Evolutionary conservation across 257 asterid species (phyloP).

Genomic region (Plantago elongata): DNA sequence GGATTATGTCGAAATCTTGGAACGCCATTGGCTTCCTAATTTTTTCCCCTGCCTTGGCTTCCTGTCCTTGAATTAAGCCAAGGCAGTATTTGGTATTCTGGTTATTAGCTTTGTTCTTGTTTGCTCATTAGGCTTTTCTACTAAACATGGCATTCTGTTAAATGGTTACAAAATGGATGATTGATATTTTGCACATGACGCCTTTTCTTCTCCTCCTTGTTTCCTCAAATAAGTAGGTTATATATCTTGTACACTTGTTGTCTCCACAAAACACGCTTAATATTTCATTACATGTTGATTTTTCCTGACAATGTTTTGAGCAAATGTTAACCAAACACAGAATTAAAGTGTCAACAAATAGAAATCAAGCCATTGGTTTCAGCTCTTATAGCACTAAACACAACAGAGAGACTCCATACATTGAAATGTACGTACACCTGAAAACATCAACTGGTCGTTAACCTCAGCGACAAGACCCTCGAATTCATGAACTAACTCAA

Average conservation of each 20-base stretch:
- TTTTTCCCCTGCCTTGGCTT: conserved; percentile 47
- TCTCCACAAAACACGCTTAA: conserved; percentile 3
- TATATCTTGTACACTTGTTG: neutral
- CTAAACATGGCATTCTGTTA: conserved; percentile 8
- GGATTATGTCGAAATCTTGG: conserved; percentile 84
- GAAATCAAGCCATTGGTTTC: too few relatives aligned
- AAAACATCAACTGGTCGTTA: neutral
- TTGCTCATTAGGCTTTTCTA: neutral
- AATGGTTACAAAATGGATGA: conserved; percentile 17
- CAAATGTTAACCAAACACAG: too few relatives aligned
- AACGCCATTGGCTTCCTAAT: conserved; percentile 54
- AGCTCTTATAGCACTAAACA: too few relatives aligned
- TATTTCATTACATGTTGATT: too few relatives aligned
- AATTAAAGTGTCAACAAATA: too few relatives aligned
- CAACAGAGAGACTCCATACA: too few relatives aligned
- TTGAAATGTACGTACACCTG: too few relatives aligned
- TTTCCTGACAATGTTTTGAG: too few relatives aligned
- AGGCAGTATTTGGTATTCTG: conserved; percentile 45
- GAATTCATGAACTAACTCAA: neutral
- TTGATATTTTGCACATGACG: neutral
- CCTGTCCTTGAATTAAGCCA: conserved; percentile 37
- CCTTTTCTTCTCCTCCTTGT: neutral
- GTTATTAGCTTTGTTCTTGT: conserved; percentile 4
- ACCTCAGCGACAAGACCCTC: neutral
- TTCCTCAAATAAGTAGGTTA: neutral